These are phyloP conservation scores for Leishmania tropica DNA, from an alignment of 208 protist species.

Conservation along the genomic window DNA sequence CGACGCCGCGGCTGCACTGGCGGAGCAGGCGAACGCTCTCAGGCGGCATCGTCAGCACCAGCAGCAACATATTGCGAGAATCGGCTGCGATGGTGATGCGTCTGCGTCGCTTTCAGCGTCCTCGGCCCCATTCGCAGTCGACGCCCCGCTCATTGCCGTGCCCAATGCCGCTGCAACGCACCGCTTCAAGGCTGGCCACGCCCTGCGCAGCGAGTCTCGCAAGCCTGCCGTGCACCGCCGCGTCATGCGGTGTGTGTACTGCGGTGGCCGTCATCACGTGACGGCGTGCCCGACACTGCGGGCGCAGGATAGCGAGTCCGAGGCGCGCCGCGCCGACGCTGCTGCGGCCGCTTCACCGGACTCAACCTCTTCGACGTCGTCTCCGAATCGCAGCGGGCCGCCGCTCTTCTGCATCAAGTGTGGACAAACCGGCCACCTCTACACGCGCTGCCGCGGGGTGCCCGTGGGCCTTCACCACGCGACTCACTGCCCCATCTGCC, in stretches of 20 bases:
- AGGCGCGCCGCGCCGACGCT: neutral
- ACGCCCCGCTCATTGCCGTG: conserved; percentile 40
- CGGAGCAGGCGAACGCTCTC: conserved; percentile 1
- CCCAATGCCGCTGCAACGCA: conserved; percentile 54
- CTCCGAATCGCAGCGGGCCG: neutral
- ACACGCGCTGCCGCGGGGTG: conserved; percentile 37
- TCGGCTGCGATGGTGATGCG: neutral
- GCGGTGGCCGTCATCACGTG: conserved; percentile 76
- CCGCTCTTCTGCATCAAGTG: conserved; percentile 74
- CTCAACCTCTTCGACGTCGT: no score
- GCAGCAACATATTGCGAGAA: neutral
- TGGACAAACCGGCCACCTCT: conserved; percentile 59
- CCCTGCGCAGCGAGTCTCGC: conserved; percentile 38
- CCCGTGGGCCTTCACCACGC: conserved; percentile 44
- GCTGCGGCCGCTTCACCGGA: neutral
- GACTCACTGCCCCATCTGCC: conserved; percentile 68
- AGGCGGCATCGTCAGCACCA: conserved; percentile 6
- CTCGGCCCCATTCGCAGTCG: neutral
- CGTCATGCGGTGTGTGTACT: conserved; percentile 79
- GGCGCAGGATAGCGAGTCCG: conserved; percentile 11
- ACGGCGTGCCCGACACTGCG: conserved; percentile 62
- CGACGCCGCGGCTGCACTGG: conserved; percentile 26
- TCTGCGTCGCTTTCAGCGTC: neutral
- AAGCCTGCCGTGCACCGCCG: conserved; percentile 69
- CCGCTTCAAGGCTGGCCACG: conserved; percentile 42